phyloP scores from a whole-genome alignment of 305 asterid species.

The Fraxinus greggii region DNA sequence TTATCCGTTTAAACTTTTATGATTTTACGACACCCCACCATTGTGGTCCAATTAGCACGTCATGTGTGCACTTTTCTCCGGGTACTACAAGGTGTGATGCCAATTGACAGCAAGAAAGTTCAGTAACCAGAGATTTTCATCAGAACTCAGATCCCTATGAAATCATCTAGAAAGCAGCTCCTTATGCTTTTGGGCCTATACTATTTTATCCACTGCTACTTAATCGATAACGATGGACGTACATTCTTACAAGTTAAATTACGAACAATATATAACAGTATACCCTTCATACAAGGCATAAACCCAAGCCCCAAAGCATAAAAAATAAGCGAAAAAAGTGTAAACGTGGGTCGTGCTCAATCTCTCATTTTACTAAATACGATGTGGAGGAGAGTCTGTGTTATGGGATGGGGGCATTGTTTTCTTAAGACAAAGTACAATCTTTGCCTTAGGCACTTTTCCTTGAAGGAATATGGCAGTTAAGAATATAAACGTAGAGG shows the following conservation, averaged over 20 bases:
- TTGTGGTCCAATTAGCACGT: not conserved
- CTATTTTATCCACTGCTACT: not conserved
- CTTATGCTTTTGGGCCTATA: not conserved
- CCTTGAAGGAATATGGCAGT: not conserved
- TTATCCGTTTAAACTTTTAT: not conserved
- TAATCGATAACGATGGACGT: not conserved
- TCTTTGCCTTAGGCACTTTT: not conserved
- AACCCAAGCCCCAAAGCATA: not conserved
- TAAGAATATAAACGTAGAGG: not conserved
- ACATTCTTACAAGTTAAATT: not conserved
- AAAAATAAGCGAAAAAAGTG: not conserved
- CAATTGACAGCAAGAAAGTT: constrained; percentile 1
- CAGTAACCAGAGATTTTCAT: not conserved
- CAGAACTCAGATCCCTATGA: not conserved
- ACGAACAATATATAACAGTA: not conserved
- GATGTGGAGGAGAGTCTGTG: not conserved
- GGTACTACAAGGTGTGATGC: not conserved
- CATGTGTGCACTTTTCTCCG: not conserved
- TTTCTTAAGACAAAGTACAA: not conserved
- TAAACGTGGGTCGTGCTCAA: not conserved
- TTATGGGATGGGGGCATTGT: not conserved
- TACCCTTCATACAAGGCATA: not conserved
- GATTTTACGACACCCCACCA: not conserved
- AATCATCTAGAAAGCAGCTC: not conserved
- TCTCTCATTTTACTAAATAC: not conserved